Conservation (phyloP, 75 land plant genomes). For the Pinus tabuliformis region DNA sequence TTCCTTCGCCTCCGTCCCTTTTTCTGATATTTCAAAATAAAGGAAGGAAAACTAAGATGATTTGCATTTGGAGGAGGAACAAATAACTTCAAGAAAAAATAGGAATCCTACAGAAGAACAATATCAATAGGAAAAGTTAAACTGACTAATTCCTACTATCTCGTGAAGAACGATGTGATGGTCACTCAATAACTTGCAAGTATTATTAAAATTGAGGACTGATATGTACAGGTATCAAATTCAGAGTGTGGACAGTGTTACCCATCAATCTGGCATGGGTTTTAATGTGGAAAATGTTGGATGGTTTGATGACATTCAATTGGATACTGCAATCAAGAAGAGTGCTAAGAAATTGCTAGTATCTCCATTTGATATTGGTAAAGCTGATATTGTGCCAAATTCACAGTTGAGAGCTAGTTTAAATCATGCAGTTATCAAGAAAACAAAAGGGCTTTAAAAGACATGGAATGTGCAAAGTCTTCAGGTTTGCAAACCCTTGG, state of each 20-base stretch:
- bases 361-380: too few relatives aligned
- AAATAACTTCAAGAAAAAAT: background rate
- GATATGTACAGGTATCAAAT: background rate
- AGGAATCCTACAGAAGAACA: background rate
- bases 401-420: too few relatives aligned
- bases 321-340: too few relatives aligned
- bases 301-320: too few relatives aligned
- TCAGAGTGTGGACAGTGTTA: background rate
- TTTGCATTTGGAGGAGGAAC: background rate
- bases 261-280: too few relatives aligned
- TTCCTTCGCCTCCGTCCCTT: conserved; percentile 27
- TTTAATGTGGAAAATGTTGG: too few relatives aligned
- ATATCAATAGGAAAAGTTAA: conserved; percentile 1
- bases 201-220: background rate
- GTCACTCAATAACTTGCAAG: background rate
- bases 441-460: too few relatives aligned
- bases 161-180: background rate
- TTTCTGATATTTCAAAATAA: conserved; percentile 29
- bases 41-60: background rate
- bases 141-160: background rate
- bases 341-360: too few relatives aligned
- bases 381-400: too few relatives aligned
- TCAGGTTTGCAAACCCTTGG: too few relatives aligned
- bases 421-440: too few relatives aligned
- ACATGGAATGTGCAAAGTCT: too few relatives aligned